These are phyloP conservation scores for Ceratocystis huliohia DNA, from an alignment of 2,329 filamentous ascomycete genomes.

Conservation along the genomic window DNA sequence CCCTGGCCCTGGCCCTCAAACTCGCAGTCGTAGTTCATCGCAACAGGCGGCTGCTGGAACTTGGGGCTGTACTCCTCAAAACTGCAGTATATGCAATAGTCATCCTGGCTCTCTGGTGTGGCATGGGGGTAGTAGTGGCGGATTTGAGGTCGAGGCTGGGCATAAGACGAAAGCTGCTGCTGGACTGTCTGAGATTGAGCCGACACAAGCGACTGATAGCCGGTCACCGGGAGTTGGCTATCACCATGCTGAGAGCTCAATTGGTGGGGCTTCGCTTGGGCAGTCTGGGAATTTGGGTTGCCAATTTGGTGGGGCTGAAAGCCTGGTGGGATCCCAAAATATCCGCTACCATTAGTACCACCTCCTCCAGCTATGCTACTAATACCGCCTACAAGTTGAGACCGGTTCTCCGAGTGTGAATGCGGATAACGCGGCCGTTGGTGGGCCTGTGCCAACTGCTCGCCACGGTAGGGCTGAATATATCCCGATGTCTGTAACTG, in stretches of 20 bases:
- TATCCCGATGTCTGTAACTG: not conserved
- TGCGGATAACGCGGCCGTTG: not conserved
- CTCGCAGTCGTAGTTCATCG: not conserved
- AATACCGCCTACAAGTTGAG: not conserved
- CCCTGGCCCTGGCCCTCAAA: not conserved
- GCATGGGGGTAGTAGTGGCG: constrained; percentile 4
- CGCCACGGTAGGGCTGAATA: not conserved
- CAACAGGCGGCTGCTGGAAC: not conserved
- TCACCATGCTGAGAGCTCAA: not conserved
- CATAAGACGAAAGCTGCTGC: not conserved
- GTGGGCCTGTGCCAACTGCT: not conserved
- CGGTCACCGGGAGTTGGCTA: not conserved
- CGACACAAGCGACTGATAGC: not conserved
- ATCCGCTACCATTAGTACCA: not conserved
- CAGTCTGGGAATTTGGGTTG: not conserved
- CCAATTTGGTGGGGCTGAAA: not conserved
- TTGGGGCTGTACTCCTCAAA: constrained; percentile 8
- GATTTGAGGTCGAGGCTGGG: not conserved
- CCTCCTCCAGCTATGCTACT: not conserved
- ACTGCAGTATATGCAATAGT: constrained; percentile 9
- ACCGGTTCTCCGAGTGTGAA: not conserved
- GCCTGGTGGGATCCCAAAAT: not conserved
- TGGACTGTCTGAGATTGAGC: not conserved
- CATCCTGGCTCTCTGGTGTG: not conserved
- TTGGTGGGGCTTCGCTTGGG: not conserved